These are phyloP conservation scores for Hippophae tibetana DNA, from an alignment of 306 rosid genomes.

Conservation along the genomic window DNA sequence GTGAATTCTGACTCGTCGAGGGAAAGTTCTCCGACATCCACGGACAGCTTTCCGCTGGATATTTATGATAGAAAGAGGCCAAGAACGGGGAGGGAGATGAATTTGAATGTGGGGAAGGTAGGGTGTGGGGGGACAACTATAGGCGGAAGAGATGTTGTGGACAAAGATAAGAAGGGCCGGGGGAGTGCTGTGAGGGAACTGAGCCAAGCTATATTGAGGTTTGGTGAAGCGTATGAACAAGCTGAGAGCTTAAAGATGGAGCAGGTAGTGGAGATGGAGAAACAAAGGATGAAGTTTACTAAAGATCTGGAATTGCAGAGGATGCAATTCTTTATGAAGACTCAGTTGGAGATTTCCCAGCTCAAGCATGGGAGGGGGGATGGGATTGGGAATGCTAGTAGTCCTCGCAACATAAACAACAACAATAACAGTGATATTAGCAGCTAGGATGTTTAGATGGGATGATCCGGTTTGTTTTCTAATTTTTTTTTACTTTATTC, in stretches of 20 bases:
- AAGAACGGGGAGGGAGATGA: conserved; percentile 23
- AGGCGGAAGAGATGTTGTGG: conserved; percentile 22
- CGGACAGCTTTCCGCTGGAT: conserved; percentile 54
- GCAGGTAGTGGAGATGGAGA: conserved; percentile 96
- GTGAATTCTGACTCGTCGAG: conserved; percentile 29
- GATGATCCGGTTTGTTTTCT: too few species aligned
- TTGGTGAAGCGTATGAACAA: conserved; percentile 89
- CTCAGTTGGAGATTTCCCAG: conserved; percentile 87
- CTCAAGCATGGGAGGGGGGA: conserved; percentile 55
- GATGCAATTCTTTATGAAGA: conserved; percentile 91
- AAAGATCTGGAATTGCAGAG: conserved; percentile 93
- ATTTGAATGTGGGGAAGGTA: conserved; percentile 6
- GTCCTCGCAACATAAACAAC: conserved; percentile 40
- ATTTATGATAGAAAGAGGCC: conserved; percentile 43
- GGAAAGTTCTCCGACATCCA: conserved; percentile 52
- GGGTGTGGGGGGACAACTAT: conserved; percentile 2
- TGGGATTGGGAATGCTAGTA: conserved; percentile 36
- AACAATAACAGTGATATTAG: conserved; percentile 64
- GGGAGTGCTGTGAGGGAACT: conserved; percentile 70
- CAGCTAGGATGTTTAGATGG: conserved; percentile 21
- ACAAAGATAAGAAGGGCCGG: conserved; percentile 37
- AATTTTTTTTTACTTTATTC: too few species aligned
- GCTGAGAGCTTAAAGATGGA: conserved; percentile 79
- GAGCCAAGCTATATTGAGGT: conserved; percentile 71
- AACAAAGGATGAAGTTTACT: conserved; percentile 87